Evolutionary conservation across 495 filamentous ascomycete genomes (phyloP).

Genomic region (Neurospora discreta): DNA sequence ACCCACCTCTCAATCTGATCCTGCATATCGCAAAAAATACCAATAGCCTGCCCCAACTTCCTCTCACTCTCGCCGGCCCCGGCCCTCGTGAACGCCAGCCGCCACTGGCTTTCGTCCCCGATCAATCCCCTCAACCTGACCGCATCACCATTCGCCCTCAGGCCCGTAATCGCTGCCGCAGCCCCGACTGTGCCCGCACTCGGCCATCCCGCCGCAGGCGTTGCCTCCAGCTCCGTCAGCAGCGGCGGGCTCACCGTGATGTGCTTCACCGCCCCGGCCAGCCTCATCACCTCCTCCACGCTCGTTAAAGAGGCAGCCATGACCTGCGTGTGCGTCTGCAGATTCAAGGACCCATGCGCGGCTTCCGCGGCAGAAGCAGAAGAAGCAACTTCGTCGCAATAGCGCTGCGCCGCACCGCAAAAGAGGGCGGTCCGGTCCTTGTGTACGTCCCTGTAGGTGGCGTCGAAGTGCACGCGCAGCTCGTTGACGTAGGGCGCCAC

Average conservation of each 20-base stretch:
- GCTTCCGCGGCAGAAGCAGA: background rate
- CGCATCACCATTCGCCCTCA: constrained; percentile 28
- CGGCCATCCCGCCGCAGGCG: constrained; percentile 16
- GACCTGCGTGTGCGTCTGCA: constrained; percentile 36
- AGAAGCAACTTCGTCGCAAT: constrained; percentile 28
- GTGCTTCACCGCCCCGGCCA: constrained; percentile 43
- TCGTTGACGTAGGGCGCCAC: constrained; percentile 57
- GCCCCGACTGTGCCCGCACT: constrained; percentile 11
- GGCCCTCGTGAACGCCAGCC: constrained; percentile 39
- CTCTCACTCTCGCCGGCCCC: constrained; percentile 37
- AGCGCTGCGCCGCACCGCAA: constrained; percentile 40
- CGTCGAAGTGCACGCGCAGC: constrained; percentile 48
- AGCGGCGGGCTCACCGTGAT: constrained; percentile 47
- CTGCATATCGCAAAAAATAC: constrained; percentile 52
- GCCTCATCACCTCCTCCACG: constrained; percentile 42
- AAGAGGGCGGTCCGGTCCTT: constrained; percentile 32
- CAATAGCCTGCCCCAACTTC: constrained; percentile 47
- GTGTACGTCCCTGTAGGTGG: constrained; percentile 35
- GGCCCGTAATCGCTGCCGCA: constrained; percentile 20
- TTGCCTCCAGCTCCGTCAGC: constrained; percentile 33
- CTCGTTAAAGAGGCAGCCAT: constrained; percentile 47
- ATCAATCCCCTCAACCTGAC: constrained; percentile 10
- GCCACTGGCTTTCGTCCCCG: constrained; percentile 34
- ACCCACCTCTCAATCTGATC: constrained; percentile 39
- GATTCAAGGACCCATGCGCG: background rate